phyloP scores from a whole-genome alignment of 208 protist genomes.

The Vickermania ingenoplastis region DNA sequence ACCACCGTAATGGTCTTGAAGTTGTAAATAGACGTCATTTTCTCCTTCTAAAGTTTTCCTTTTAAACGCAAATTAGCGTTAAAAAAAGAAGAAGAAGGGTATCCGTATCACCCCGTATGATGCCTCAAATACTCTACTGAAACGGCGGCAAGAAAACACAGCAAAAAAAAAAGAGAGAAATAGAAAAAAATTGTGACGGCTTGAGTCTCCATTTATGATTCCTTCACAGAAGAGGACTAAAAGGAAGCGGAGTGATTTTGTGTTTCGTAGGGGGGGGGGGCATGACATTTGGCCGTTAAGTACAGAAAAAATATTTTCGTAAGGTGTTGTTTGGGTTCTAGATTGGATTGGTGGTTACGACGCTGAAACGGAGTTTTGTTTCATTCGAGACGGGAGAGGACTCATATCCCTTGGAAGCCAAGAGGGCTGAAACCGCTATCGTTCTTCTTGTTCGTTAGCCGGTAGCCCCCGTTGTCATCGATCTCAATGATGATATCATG shows the following conservation, averaged over 20 bases:
- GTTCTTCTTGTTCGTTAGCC: conserved; percentile 8
- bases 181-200: too few relatives aligned
- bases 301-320: conserved; percentile 5
- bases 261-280: too few relatives aligned
- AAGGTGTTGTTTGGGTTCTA: too few relatives aligned
- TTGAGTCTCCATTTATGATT: too few relatives aligned
- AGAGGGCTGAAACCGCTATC: neutral
- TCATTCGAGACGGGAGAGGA: too few relatives aligned
- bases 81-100: neutral
- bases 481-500: conserved; percentile 55
- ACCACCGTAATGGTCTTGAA: conserved; percentile 98
- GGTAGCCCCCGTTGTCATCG: conserved; percentile 51
- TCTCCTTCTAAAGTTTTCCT: neutral
- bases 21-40: conserved; percentile 90
- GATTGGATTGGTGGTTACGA: too few relatives aligned
- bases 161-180: conserved; percentile 15
- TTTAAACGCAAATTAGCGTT: neutral
- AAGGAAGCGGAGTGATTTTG: too few relatives aligned
- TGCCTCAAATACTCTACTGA: neutral
- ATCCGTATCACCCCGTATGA: too few relatives aligned
- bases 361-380: too few relatives aligned
- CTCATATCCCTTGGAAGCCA: too few relatives aligned
- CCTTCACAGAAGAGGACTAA: too few relatives aligned
- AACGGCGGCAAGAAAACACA: conserved; percentile 5
- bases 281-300: too few relatives aligned